Conservation (phyloP, 371 early-diverging fungal species). For the Apophysomyces ossiformis region DNA sequence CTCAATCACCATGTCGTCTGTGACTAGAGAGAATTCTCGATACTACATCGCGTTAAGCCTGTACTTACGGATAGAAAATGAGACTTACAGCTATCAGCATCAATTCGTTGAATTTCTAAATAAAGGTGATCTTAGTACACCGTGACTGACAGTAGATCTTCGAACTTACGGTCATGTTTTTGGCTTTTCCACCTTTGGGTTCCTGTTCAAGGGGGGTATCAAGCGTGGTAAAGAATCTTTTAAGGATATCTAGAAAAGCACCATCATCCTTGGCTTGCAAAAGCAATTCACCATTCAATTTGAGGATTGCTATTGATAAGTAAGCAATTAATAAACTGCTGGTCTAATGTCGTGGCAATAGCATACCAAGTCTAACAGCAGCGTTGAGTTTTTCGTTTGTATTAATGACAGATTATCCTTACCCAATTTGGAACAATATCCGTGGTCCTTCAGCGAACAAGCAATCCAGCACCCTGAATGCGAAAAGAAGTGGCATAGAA, state of each 20-base stretch:
- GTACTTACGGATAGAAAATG: not conserved
- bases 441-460: slow-evolving; percentile 94
- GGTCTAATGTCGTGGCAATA: not conserved
- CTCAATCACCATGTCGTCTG: slow-evolving; percentile 78
- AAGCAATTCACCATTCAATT: slow-evolving; percentile 90
- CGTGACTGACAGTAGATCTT: not conserved
- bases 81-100: slow-evolving; percentile 77
- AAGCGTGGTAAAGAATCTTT: slow-evolving; percentile 72
- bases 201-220: slow-evolving; percentile 72
- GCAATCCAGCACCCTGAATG: slow-evolving; percentile 91
- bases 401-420: slow-evolving; percentile 24
- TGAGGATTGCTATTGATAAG: slow-evolving; percentile 75
- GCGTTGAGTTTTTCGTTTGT: not conserved
- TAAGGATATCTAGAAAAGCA: slow-evolving; percentile 81
- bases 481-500: slow-evolving; percentile 88
- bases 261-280: slow-evolving; percentile 91
- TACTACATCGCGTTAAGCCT: slow-evolving; percentile 40
- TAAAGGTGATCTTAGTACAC: not conserved
- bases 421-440: slow-evolving; percentile 91
- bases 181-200: slow-evolving; percentile 56
- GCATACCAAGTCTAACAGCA: slow-evolving; percentile 18
- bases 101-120: slow-evolving; percentile 86
- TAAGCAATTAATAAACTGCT: not conserved
- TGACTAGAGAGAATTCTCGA: slow-evolving; percentile 87
- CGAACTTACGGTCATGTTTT: slow-evolving; percentile 59